Percentiles rank a stretch among this genome's conserved stretches.
These are phyloP conservation scores for Collybia nuda DNA, from an alignment of 768 basidiomycete species.

Conservation along the genomic window DNA sequence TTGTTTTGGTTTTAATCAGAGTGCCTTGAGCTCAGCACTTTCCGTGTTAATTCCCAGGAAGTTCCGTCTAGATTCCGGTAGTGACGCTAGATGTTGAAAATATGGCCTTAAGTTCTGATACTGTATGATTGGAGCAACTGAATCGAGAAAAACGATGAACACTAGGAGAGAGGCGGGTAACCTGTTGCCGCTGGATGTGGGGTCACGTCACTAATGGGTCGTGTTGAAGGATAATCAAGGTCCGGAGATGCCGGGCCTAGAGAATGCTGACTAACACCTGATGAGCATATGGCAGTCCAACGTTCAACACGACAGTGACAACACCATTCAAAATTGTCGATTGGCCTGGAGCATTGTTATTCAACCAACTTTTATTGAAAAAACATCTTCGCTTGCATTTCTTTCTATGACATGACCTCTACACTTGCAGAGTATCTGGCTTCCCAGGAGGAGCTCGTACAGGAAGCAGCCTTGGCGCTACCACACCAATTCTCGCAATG, in stretches of 20 bases:
- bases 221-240: too few species aligned
- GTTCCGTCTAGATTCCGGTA: constrained; percentile 16
- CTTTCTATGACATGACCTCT: constrained; percentile 22
- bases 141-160: too few species aligned
- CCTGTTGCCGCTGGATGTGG: too few species aligned
- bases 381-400: not conserved
- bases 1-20: not conserved
- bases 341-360: not conserved
- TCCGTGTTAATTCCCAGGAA: not conserved
- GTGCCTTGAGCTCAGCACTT: not conserved
- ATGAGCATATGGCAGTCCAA: too few species aligned
- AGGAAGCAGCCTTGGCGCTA: constrained; percentile 55
- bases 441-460: constrained; percentile 48
- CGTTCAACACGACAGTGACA: too few species aligned
- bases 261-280: too few species aligned
- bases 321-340: too few species aligned
- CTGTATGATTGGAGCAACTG: not conserved
- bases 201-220: too few species aligned
- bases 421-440: constrained; percentile 46
- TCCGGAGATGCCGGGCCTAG: too few species aligned
- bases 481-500: constrained; percentile 68
- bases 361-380: not conserved
- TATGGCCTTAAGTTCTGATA: not conserved
- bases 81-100: not conserved
- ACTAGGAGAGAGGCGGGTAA: too few species aligned